Base-by-base conservation (phyloP, 2,329 filamentous ascomycete species). In the Endoconidiophora laricicola region DNA sequence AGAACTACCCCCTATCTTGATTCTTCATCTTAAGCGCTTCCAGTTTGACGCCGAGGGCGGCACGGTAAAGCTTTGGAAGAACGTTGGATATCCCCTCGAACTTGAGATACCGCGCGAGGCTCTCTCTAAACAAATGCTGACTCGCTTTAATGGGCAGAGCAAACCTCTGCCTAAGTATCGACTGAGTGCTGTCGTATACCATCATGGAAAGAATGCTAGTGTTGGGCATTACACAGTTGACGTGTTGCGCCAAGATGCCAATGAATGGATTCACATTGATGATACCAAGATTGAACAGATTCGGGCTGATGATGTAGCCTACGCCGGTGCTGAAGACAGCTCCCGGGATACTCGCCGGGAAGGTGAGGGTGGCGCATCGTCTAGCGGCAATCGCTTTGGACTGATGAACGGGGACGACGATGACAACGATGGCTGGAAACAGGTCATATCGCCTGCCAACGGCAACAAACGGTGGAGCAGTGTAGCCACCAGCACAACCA, bases 181-280 rank as follows among this genome's bases (percentile, higher is more conserved):
- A 46, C 75, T 98, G 12, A 91, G 81, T 55, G 84, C 82, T 18
- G 91, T 94, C 26, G 87, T 98, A 20, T 98, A 98, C 62, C 91
- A 98, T 60, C 91, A 98, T 58, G 91, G 91, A 54, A 95, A 94
- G 69, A 94, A 93, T 58, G 91, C 91, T 36, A 93, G 84, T 55
- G 88, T 86, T 48, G 91, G 91, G 3, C 91, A 98, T 63, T 98
- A 98, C 65, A 98, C 91, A 1, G 90, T 93, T n/a, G 91, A 98
- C 63, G 83, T 95, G 39, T 79, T 88, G 52, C 82, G 91, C 47
- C 90, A 96, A 64, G 91, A 98, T 61, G 86, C 83, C n/a, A 78
- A 78, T 20, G 88, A 95, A 64, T 98, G 91, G 91, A 83, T 98
- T 51, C 84, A 90, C 49, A 78, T 98, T 57, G 91, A 98, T 59